Evolutionary conservation across 31 red algal genomes (phyloP), one percentile per base, ranked within the genome.

Genomic region (Porphyra umbilicalis): DNA sequence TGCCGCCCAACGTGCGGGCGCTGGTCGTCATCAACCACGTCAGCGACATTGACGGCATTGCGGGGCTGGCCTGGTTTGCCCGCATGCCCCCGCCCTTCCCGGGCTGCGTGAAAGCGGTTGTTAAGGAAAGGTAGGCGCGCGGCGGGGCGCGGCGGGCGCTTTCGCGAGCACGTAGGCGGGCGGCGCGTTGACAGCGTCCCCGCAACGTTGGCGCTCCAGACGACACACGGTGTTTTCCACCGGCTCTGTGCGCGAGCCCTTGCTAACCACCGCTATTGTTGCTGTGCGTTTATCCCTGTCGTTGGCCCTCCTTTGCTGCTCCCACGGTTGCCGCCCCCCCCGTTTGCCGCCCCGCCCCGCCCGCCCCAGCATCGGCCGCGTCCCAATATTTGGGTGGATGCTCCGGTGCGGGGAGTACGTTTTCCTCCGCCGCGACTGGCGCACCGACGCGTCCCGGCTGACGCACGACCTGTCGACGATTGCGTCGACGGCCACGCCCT

Each of bases 61-160:
- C 88, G 18, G 90, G 90, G 33, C 85, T 92, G 9, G 84, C 90
- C 13, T 87, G 82, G 38, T 79, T 92, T 79, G 44, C 85, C 38
- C 90, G 85, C 75, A 85, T 87, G 38, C 81, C 85, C 32, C 80
- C 79, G 33, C 90, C 90, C 9, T 92, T 88, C 39, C 90, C 90
- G 33, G 90, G 90, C 0, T 88, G 85, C 82, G 85, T 85, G 29
- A 92, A 92, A 57, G 86, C 90, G 13, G 83, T 92, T 42, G 85
- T 92, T 77, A 92, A 92, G 75, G 84, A 71, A 29, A 71, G 57
- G 57, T 71, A 71, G 4, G 57, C 30, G 38, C 38, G 38, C 7
- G 38, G 6, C 7, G 38, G 38, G 6, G 38, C 7, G 7, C 38
- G 38, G 38, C 38, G 7, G 38, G 38, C n/a, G n/a, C n/a, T n/a